Base-by-base conservation (phyloP, 176 grass and related monocot species). In the Melocanna baccifera region DNA sequence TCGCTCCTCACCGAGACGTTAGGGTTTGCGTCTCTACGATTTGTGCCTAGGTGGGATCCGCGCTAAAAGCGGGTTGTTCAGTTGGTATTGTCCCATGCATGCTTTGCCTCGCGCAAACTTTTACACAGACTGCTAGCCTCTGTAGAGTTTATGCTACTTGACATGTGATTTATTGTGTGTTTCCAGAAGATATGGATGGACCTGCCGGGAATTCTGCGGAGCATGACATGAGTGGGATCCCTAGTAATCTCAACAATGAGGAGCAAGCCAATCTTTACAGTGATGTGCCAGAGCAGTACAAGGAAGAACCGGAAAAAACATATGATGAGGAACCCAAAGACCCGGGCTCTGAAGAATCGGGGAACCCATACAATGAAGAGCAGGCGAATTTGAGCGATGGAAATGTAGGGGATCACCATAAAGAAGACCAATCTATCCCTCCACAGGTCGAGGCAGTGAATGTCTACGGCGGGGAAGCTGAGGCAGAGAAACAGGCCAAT, bases 101-200 rank as follows among this genome's bases (percentile, higher is more conserved):
- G 59, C 11, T 1, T 7, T 71, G 13, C 41, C 28, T 47, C 25
- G 15, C 5, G 0, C 9, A 22, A 11, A 11, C 15, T 8, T 42
- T 58, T 71, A 29, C 0, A 6, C 68, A 15, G 18, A 25, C 7
- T 28, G 15, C 70, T 30, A 7, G 70, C 46, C 43, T 20, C 69
- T 29, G 4, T 42, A 29, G 19, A 32, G 25, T 46, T 39, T n/a
- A 13, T 77, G 77, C 11, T 12, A 26, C 13, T 47, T 83, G 67
- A 86, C 37, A 57, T 77, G 20, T 2, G 48, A 28, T 84, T 34
- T 32, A 5, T 40, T 80, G 23, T 16, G 48, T 83, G 66, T 79
- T 71, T 89, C n/a, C 64, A 93, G 94, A 37, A 65, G 81, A 12
- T 70, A 99, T 99, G 97, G 93, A 94, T 57, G 87, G 16, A 7